These are phyloP conservation scores for Botryobasidium botryosum DNA, from an alignment of 768 basidiomycete genomes.

Conservation along the genomic window DNA sequence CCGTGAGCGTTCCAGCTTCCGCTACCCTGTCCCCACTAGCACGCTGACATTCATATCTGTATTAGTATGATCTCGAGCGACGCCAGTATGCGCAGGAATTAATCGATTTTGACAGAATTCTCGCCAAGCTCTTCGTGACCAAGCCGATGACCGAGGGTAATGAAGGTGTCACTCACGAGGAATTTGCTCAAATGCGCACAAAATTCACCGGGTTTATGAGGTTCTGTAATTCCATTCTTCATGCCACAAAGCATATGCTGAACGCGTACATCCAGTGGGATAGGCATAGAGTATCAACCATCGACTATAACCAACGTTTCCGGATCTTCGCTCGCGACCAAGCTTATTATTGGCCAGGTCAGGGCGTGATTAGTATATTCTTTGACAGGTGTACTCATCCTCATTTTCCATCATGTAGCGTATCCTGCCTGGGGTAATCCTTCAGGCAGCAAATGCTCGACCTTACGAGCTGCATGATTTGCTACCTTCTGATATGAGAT, in stretches of 20 bases:
- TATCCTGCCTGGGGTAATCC: slow-evolving; percentile 30
- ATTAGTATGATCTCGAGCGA: too few species aligned
- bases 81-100: slow-evolving; percentile 61
- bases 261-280: slow-evolving; percentile 24
- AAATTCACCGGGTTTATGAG: slow-evolving; percentile 38
- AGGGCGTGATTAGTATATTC: neutral
- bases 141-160: slow-evolving; percentile 36
- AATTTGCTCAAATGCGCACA: slow-evolving; percentile 35
- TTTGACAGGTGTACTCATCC: neutral
- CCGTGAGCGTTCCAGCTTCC: too few species aligned
- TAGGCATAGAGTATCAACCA: slow-evolving; percentile 34
- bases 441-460: slow-evolving; percentile 34
- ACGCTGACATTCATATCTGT: too few species aligned
- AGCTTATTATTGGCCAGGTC: slow-evolving; percentile 29
- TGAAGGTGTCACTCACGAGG: slow-evolving; percentile 31
- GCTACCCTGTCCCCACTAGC: too few species aligned
- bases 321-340: slow-evolving; percentile 24
- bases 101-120: slow-evolving; percentile 51
- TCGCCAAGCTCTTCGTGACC: slow-evolving; percentile 47
- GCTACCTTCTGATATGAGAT: slow-evolving; percentile 33
- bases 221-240: slow-evolving; percentile 12
- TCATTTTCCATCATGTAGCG: slow-evolving; percentile 20
- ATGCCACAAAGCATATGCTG: neutral
- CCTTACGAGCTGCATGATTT: slow-evolving; percentile 39
- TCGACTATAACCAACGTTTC: slow-evolving; percentile 28